Evolutionary conservation across 192 early-diverging fungal genomes (phyloP), one percentile per base, ranked within the genome.

Genomic region (Helicostylum pulchrum): DNA sequence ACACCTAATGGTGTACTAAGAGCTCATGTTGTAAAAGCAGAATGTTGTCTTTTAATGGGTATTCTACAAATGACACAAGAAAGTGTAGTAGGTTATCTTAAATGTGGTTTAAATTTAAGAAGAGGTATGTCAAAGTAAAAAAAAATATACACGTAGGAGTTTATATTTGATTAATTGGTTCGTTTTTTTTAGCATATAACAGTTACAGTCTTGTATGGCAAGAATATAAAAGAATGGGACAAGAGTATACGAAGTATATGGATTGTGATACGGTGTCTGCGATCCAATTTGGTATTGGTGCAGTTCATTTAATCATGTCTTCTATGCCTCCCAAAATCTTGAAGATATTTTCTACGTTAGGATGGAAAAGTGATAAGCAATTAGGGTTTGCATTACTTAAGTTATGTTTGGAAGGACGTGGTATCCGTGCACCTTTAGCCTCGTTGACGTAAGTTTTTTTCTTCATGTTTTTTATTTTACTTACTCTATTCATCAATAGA

Each of bases 121-220:
- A 67, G 76, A 75, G 81, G 81, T 83, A 77, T 26, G 26, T 26
- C 26, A 26, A 0, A 26, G 26, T 26, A 26, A 26, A 26, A 26
- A 26, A 26, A 26, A 2, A 26, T 2, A 26, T 26, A 26, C 2
- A 26, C 2, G 8, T 0, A 26, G 19, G 42, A 0, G 58, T 19
- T 0, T 21, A 23, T 55, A 2, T n/a, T 12, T 12, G 1, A 15
- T 19, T 26, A 26, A 26, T 26, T 19, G 42, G 31, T 32, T 20
- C 49, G 21, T 54, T 15, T 17, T 54, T 15, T 17, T 64, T 60
- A 76, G 74, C 74, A 17, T 85, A 85, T 55, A 80, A 78, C 32
- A 82, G 78, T 11, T 85, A 85, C 58, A 76, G 74, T 62, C 49
- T 68, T 44, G 78, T 85, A 0, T 85, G 80, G 80, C 61, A 78